phyloP scores from a whole-genome alignment of 257 asterid genomes.

The Nicotiana benthamiana region DNA sequence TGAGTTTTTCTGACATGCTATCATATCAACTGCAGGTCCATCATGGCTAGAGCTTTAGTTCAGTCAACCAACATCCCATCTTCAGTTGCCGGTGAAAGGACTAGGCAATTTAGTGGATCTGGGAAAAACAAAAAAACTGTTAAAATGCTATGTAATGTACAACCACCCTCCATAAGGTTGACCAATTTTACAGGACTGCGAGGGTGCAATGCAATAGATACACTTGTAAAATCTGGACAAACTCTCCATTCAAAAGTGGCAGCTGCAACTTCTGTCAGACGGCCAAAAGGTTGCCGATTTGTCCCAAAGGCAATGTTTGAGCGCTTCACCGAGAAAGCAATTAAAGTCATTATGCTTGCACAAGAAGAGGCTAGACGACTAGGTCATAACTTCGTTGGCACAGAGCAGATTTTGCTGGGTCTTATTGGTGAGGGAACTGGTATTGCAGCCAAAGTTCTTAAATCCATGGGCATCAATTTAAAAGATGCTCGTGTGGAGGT shows the following conservation, averaged over 20 bases:
- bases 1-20: not conserved
- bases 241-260: constrained; percentile 69
- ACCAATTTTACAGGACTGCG: constrained; percentile 60
- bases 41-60: constrained; percentile 65
- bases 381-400: constrained; percentile 94
- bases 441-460: constrained; percentile 95
- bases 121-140: constrained; percentile 31
- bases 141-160: constrained; percentile 47
- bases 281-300: constrained; percentile 35
- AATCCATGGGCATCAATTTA: constrained; percentile 90
- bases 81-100: constrained; percentile 38
- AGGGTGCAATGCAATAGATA: constrained; percentile 60
- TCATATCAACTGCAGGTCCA: constrained; percentile 29
- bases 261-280: constrained; percentile 29
- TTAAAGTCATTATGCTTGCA: constrained; percentile 94
- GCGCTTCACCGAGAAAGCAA: constrained; percentile 95
- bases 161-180: constrained; percentile 29
- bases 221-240: constrained; percentile 28
- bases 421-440: constrained; percentile 99
- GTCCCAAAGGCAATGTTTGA: constrained; percentile 88
- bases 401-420: constrained; percentile 89
- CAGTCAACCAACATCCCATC: constrained; percentile 59
- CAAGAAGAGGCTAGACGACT: constrained; percentile 97
- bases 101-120: constrained; percentile 45
- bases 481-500: constrained; percentile 98